These are phyloP conservation scores for Citrus cavaleriei DNA, from an alignment of 345 rosid species.

Conservation along the genomic window DNA sequence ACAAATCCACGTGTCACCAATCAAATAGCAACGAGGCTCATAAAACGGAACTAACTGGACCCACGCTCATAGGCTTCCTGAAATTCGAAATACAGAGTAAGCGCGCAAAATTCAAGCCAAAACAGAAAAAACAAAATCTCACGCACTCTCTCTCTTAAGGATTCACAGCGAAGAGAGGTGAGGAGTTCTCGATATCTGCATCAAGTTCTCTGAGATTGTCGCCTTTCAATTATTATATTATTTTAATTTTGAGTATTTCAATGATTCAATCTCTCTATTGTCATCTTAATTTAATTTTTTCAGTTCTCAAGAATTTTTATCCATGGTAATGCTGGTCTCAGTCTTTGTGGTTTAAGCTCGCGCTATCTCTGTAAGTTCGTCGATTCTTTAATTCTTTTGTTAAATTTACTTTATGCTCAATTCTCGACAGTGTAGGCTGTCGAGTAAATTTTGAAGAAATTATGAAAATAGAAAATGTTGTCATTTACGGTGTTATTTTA, in stretches of 20 bases:
- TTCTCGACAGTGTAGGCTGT: not conserved
- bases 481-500: not conserved
- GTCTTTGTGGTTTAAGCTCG: not conserved
- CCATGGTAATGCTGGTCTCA: not conserved
- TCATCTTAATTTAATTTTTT: not conserved
- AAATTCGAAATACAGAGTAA: slow-evolving; percentile 33
- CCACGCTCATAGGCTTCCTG: slow-evolving; percentile 5
- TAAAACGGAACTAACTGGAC: not conserved
- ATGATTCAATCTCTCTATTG: not conserved
- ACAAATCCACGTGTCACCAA: slow-evolving; percentile 7
- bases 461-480: not conserved
- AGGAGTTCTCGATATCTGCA: slow-evolving; percentile 7
- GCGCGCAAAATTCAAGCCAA: slow-evolving; percentile 57
- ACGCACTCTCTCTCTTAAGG: not conserved
- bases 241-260: not conserved
- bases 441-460: not conserved
- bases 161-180: not conserved
- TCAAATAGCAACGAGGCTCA: not conserved
- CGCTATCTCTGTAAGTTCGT: slow-evolving; percentile 1
- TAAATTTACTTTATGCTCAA: slow-evolving; percentile 2
- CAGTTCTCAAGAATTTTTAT: not conserved
- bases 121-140: not conserved
- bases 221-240: not conserved
- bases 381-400: not conserved
- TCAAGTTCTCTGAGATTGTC: slow-evolving; percentile 16